phyloP scores from a whole-genome alignment of 352 stramenopile species.

The Globisporangium irregulare region DNA sequence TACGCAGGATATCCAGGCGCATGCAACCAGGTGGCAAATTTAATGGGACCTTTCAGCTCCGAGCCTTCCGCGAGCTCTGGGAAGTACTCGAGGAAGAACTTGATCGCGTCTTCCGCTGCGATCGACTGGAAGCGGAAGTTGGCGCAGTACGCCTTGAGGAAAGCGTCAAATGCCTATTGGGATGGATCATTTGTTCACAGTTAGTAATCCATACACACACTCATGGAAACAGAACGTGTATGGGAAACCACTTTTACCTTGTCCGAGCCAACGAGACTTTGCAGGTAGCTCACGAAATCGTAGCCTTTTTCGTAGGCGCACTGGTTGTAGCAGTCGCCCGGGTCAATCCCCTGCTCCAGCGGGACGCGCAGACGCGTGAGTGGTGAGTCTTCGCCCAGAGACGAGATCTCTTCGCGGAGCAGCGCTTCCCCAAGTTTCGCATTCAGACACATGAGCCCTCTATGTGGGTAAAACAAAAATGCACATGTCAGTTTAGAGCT shows the following conservation, averaged over 20 bases:
- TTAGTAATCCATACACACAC: not conserved
- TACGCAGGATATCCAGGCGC: constrained; percentile 57
- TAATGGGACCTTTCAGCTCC: constrained; percentile 59
- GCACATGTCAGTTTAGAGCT: not conserved
- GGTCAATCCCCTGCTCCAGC: constrained; percentile 71
- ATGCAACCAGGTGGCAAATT: constrained; percentile 69
- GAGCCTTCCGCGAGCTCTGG: constrained; percentile 44
- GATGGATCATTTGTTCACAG: not conserved
- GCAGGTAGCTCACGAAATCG: constrained; percentile 73
- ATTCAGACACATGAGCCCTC: constrained; percentile 59
- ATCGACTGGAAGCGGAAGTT: constrained; percentile 79
- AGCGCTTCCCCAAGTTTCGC: constrained; percentile 71
- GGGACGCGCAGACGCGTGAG: constrained; percentile 67
- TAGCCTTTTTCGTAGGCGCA: constrained; percentile 84
- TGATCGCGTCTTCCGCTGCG: constrained; percentile 62
- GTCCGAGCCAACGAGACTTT: constrained; percentile 61
- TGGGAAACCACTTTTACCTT: constrained; percentile 22
- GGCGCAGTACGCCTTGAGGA: constrained; percentile 61
- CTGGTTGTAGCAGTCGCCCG: constrained; percentile 79
- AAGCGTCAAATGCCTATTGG: constrained; percentile 58
- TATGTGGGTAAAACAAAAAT: constrained; percentile 14
- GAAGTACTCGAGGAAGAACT: constrained; percentile 69
- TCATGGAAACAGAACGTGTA: not conserved
- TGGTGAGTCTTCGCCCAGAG: constrained; percentile 64
- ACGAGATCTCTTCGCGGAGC: constrained; percentile 65